phyloP scores from a whole-genome alignment of 176 grass and related monocot genomes.

The Coix lacrymajobi region DNA sequence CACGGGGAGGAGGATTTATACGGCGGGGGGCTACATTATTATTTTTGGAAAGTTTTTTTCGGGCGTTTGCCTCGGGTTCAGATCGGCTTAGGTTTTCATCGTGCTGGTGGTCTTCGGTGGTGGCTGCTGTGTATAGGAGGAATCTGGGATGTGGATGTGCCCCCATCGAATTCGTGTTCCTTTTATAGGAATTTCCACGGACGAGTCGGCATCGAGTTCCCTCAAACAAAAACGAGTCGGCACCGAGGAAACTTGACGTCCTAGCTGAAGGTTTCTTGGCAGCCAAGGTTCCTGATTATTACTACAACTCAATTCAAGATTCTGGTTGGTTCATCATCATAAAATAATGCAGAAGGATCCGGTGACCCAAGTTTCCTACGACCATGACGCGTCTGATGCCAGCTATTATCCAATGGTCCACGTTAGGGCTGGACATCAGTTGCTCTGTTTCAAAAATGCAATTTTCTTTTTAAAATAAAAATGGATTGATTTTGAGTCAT shows the following conservation, averaged over 20 bases:
- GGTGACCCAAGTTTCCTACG: too few species aligned
- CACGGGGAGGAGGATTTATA: neutral
- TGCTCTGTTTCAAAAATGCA: too few species aligned
- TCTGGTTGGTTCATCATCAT: neutral
- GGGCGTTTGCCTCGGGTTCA: neutral
- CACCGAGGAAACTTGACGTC: neutral
- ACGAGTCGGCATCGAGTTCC: neutral
- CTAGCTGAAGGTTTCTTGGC: conserved; percentile 12
- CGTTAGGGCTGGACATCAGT: too few species aligned
- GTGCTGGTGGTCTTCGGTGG: neutral
- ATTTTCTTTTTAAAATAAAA: too few species aligned
- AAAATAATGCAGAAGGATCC: too few species aligned
- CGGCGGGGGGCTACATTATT: neutral
- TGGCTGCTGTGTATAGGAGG: too few species aligned
- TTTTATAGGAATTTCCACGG: neutral
- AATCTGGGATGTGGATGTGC: neutral
- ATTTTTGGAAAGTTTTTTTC: neutral
- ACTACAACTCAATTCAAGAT: neutral
- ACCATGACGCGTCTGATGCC: too few species aligned
- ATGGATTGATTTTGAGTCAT: too few species aligned
- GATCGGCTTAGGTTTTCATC: neutral
- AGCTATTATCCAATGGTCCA: too few species aligned
- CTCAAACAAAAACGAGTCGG: neutral
- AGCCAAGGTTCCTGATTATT: conserved; percentile 7
- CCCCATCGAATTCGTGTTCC: neutral